Evolutionary conservation across 768 basidiomycete genomes (phyloP), one percentile per base, ranked within the genome.

Genomic region (Suillus spraguei): DNA sequence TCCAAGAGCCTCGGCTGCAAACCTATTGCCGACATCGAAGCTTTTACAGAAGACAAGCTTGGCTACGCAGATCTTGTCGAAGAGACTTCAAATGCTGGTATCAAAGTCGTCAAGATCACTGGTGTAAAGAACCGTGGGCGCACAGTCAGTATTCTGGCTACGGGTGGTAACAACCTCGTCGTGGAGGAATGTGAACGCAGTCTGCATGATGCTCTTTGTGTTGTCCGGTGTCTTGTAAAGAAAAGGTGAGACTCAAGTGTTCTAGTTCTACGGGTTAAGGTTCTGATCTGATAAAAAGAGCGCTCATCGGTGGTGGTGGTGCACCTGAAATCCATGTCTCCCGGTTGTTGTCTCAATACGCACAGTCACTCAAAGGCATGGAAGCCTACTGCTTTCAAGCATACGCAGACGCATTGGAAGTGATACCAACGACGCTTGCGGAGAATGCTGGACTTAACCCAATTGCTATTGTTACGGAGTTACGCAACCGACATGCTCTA

Each of bases 351-450:
- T 89, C 94, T 1, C 93, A 97, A 75, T 86, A 97, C 69, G 88
- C 95, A 2, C 94, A 97, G 68, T 91, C 94, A 1, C 83, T 99
- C 65, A 97, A 91, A 77, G 97, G 97, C 56, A 98, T 98, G 91
- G 96, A 99, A 76, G 94, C 97, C 10, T 99, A 98, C 77, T 99
- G 97, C 77, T 97, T 98, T 88, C 94, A 97, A 70, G 96, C 95
- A 4, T 99, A 95, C 72, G 96, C 97, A 35, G 97, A 99, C 71
- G 95, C 97, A 1, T 84, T 99, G 56, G 97, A 99, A 76, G 92
- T 99, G 66, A 99, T 99, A 65, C 97, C 97, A 5, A 97, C 91
- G 3, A 99, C 97, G 0, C 83, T 99, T 24, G 97, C 97, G 32
- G 97, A 99, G 79, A 99, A 99, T 74, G 97, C 97, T 28, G 97